phyloP scores from a whole-genome alignment of 2,329 filamentous ascomycete genomes.

The Colletotrichum somersetense region DNA sequence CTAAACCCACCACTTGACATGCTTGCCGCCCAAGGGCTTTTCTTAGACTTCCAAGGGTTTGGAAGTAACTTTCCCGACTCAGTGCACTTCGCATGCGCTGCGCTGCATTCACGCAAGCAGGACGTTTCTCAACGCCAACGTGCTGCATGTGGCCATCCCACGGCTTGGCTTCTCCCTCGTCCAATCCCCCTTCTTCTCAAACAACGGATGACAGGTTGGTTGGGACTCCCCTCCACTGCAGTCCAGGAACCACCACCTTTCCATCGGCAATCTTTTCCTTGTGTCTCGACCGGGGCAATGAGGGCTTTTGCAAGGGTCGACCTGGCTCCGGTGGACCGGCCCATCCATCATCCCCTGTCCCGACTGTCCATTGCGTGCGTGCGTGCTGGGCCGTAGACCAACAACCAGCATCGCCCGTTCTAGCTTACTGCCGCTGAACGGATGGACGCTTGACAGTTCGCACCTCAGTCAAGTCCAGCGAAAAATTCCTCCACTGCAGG shows the following conservation, averaged over 20 bases:
- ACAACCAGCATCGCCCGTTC: slow-evolving; percentile 28
- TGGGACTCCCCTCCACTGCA: slow-evolving; percentile 23
- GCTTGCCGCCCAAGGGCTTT: slow-evolving; percentile 7
- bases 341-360: slow-evolving; percentile 30
- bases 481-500: background rate
- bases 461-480: background rate
- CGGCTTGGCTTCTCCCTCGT: slow-evolving; percentile 19
- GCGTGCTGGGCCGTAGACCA: slow-evolving; percentile 23
- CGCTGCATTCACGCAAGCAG: background rate
- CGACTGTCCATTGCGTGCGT: slow-evolving; percentile 26
- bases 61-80: slow-evolving; percentile 11
- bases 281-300: slow-evolving; percentile 22
- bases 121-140: slow-evolving; percentile 8
- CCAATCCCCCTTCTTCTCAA: slow-evolving; percentile 26
- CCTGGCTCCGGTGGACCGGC: slow-evolving; percentile 33
- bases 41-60: background rate
- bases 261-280: slow-evolving; percentile 38
- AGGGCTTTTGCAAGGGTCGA: slow-evolving; percentile 27
- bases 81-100: background rate
- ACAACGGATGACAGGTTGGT: slow-evolving; percentile 33
- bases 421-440: slow-evolving; percentile 24
- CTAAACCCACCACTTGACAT: slow-evolving; percentile 18
- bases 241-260: slow-evolving; percentile 38
- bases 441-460: slow-evolving; percentile 15
- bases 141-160: slow-evolving; percentile 23